Percentiles rank a stretch among this genome's conserved stretches.
These are phyloP conservation scores for Holtermanniella nyarrowii DNA, from an alignment of 768 basidiomycete genomes.

Conservation along the genomic window DNA sequence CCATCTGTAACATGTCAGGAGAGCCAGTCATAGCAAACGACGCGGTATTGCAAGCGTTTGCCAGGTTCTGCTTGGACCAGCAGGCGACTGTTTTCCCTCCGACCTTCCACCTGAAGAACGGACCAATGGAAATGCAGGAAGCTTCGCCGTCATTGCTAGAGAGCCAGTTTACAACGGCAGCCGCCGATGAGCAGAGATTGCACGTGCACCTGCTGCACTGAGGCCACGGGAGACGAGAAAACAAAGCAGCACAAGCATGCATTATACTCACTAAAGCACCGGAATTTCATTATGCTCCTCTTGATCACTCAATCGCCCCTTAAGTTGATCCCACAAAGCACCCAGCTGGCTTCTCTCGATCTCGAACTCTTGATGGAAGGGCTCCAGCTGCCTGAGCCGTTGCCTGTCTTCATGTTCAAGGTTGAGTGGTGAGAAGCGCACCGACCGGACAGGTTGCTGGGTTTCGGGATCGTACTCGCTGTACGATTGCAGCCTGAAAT, in stretches of 20 bases:
- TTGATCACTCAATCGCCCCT: conserved; percentile 10
- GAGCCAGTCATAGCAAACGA: no score
- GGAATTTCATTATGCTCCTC: no score
- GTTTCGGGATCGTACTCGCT: conserved; percentile 18
- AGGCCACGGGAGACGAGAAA: no score
- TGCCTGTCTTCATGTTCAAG: conserved; percentile 29
- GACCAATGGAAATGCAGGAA: no score
- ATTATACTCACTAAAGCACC: no score
- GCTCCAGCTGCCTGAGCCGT: conserved; percentile 22
- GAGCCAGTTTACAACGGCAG: no score
- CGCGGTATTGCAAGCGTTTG: neutral
- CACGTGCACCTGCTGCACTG: no score
- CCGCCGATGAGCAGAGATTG: no score
- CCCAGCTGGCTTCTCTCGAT: conserved; percentile 21
- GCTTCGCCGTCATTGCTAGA: no score
- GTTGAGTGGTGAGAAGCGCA: conserved; percentile 29
- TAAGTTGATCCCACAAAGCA: conserved; percentile 21
- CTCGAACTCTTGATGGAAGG: conserved; percentile 23
- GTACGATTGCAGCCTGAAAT: conserved; percentile 33
- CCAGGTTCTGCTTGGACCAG: neutral
- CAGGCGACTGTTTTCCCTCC: neutral
- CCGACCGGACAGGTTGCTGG: conserved; percentile 15
- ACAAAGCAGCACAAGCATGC: no score
- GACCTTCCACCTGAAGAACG: no score
- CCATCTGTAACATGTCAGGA: no score